Evolutionary conservation across 306 rosid species (phyloP).

Genomic region (Trifolium pratense): DNA sequence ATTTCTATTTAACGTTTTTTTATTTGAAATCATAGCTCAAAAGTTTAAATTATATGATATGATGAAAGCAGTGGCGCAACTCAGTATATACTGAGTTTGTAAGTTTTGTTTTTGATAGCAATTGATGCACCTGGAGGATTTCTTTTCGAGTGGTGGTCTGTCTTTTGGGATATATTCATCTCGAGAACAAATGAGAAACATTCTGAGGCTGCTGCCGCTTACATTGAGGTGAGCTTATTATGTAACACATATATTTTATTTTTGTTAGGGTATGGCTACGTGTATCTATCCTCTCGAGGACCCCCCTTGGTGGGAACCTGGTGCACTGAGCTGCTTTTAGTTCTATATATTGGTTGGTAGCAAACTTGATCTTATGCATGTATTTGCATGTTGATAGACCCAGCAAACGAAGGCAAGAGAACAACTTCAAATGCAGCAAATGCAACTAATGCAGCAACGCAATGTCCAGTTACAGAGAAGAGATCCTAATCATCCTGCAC

Average conservation of each 20-base stretch:
- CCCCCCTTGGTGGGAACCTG: neutral
- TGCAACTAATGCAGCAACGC: slow-evolving; percentile 77
- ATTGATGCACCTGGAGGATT: slow-evolving; percentile 98
- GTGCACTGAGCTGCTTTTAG: neutral
- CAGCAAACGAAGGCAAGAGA: slow-evolving; percentile 81
- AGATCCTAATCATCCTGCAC: slow-evolving; percentile 69
- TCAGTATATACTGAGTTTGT: slow-evolving; percentile 29
- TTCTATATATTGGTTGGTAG: slow-evolving; percentile 22
- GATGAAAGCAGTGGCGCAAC: slow-evolving; percentile 12
- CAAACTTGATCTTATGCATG: slow-evolving; percentile 25
- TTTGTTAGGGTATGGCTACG: neutral
- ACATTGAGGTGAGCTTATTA: slow-evolving; percentile 68
- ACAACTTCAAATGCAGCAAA: slow-evolving; percentile 81
- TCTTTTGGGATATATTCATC: slow-evolving; percentile 95
- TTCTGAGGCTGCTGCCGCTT: slow-evolving; percentile 83
- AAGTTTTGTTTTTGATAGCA: slow-evolving; percentile 63
- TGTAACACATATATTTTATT: slow-evolving; percentile 9
- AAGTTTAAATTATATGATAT: slow-evolving; percentile 26
- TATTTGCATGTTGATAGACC: slow-evolving; percentile 51
- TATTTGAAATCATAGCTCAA: neutral
- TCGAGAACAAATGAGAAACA: slow-evolving; percentile 86
- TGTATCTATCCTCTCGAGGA: neutral
- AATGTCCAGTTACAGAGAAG: slow-evolving; percentile 76
- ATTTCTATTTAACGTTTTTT: neutral
- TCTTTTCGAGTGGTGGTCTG: slow-evolving; percentile 96